Base-by-base conservation (phyloP, 1,284 basidiomycete species). In the Sanguinoderma infundibulare region DNA sequence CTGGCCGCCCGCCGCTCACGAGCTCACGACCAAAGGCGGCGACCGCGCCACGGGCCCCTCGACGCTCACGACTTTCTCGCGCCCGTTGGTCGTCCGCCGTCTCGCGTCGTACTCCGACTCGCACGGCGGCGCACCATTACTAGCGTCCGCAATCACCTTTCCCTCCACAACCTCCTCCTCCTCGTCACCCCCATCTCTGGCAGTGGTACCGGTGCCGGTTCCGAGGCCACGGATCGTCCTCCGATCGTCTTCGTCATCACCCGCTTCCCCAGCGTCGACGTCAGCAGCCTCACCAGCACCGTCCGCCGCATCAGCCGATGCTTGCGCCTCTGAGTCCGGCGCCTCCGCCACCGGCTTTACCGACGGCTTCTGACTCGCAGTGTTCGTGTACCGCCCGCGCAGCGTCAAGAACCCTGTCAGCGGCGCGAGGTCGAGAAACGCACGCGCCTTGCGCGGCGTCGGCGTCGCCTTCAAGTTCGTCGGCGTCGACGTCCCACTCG, bases 401-500 rank as follows among this genome's bases (percentile, higher is more conserved):
- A 90, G 79, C 30, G 59, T 60, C 55, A 66, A 46, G 70, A 91
- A 87, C 26, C 84, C 87, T 28, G 87, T 79, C 38, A 90, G 79
- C 17, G 87, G 86, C 59, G 84, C 81, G 67, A 90, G 79, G 65
- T 82, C 85, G 68, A 89, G 76, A 67, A 82, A 81, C 22, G 80
- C 72, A 54, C 75, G 75, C 59, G 80, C 75, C 69, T 79, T 80
- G 57, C 76, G 73, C 53, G 75, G 71, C 34, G 72, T 70, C 26
- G 71, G 51, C 5, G 28, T 17, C 28, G 75, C n/a, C n/a, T n/a
- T n/a, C n/a, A n/a, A 30, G 44, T 58, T 67, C 42, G 80, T 85
- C 7, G 87, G 87, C 15, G 87, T 88, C 2, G 79, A 82, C 20
- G 79, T 72, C 3, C 85, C 85, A 69, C 85, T 85, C 4, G 76